Conservation (phyloP, 2,329 filamentous ascomycete species). For the Tolypocladium ophioglossoides region DNA sequence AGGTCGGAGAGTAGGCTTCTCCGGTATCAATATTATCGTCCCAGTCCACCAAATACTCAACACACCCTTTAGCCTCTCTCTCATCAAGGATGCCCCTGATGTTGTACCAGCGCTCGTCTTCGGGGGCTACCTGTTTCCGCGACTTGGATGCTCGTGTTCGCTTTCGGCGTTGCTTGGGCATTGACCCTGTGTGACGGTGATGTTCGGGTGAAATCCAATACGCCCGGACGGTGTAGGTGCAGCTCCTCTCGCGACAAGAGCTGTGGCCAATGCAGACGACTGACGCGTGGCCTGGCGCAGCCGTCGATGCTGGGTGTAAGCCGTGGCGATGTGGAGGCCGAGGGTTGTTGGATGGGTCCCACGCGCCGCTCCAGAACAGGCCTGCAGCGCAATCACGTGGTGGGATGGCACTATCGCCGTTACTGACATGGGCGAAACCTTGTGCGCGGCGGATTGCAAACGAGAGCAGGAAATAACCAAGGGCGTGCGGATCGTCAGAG, state of each 20-base stretch:
- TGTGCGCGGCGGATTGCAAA: neutral
- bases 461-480: neutral
- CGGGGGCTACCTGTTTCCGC: constrained; percentile 7
- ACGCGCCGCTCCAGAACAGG: neutral
- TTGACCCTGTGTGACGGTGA: constrained; percentile 13
- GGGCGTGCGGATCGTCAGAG: neutral
- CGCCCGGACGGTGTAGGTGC: neutral
- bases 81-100: constrained; percentile 26
- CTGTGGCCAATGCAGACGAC: constrained; percentile 5
- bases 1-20: constrained; percentile 20
- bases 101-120: constrained; percentile 18
- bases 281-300: constrained; percentile 15
- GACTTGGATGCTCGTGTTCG: constrained; percentile 9
- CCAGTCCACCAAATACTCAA: constrained; percentile 29
- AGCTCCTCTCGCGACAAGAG: neutral
- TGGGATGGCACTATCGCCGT: neutral
- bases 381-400: constrained; percentile 7
- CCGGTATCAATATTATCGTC: constrained; percentile 20
- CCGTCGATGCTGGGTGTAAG: constrained; percentile 21
- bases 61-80: constrained; percentile 11
- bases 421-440: neutral
- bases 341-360: neutral
- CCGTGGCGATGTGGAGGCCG: constrained; percentile 6
- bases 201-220: neutral
- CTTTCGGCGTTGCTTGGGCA: constrained; percentile 19